These are phyloP conservation scores for Cadophora malorum DNA, from an alignment of 2,329 filamentous ascomycete species.

Conservation along the genomic window DNA sequence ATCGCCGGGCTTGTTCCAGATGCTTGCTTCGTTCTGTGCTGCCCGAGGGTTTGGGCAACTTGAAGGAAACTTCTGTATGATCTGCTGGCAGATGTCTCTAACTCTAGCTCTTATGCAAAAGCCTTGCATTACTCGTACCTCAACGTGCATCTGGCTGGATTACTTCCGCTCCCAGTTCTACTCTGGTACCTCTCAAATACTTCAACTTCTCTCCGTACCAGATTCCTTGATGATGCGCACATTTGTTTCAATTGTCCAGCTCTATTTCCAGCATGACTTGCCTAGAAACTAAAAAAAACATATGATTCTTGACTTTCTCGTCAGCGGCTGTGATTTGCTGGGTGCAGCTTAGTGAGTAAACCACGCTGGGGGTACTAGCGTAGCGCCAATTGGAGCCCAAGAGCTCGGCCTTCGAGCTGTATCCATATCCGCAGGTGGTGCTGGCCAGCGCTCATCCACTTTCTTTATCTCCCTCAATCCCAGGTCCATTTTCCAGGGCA, in stretches of 20 bases:
- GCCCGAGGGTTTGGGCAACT: not conserved
- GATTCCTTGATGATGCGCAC: slow-evolving; percentile 17
- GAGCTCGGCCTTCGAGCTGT: slow-evolving; percentile 15
- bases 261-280: not conserved
- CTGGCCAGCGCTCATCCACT: slow-evolving; percentile 16
- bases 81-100: not conserved
- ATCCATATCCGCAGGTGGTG: slow-evolving; percentile 1
- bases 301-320: not conserved
- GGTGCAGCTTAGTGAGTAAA: not conserved
- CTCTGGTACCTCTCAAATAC: not conserved
- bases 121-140: not conserved
- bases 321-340: slow-evolving; percentile 18
- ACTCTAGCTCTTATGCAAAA: not conserved
- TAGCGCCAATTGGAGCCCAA: not conserved
- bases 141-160: not conserved
- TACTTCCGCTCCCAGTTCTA: not conserved
- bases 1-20: slow-evolving; percentile 11
- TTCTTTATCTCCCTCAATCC: slow-evolving; percentile 29
- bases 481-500: slow-evolving; percentile 12
- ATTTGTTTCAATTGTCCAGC: slow-evolving; percentile 18
- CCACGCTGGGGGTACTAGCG: slow-evolving; percentile 3
- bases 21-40: not conserved
- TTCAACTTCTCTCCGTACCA: not conserved
- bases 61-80: not conserved
- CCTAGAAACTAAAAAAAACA: not conserved